Conservation (phyloP, 2,329 filamentous ascomycete genomes). For the Diaporthe nobilis region DNA sequence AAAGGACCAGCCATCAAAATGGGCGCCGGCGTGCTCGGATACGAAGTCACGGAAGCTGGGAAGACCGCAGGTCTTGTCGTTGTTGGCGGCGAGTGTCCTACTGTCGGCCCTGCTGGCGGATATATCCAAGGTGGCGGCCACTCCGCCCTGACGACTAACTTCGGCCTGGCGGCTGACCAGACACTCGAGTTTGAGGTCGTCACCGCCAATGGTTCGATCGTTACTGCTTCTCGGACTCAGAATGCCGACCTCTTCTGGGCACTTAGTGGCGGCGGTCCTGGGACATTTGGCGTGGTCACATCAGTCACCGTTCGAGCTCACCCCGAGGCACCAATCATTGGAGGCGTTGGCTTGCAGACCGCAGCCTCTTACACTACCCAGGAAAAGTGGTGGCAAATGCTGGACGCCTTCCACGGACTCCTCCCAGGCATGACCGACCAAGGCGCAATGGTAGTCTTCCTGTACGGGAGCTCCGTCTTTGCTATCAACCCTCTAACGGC, state of each 20-base stretch:
- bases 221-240: slow-evolving; percentile 56
- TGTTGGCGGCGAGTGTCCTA: slow-evolving; percentile 47
- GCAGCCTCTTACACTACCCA: slow-evolving; percentile 44
- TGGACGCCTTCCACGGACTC: slow-evolving; percentile 45
- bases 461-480: slow-evolving; percentile 43
- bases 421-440: slow-evolving; percentile 47
- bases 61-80: slow-evolving; percentile 57
- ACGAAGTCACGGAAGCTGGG: slow-evolving; percentile 65
- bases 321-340: slow-evolving; percentile 41
- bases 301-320: slow-evolving; percentile 46
- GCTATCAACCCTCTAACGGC: slow-evolving; percentile 47
- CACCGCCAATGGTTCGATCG: slow-evolving; percentile 57
- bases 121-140: slow-evolving; percentile 67
- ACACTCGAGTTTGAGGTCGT: slow-evolving; percentile 64
- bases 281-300: slow-evolving; percentile 53
- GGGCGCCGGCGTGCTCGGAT: slow-evolving; percentile 67
- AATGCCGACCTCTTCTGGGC: slow-evolving; percentile 66
- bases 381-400: slow-evolving; percentile 44
- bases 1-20: slow-evolving; percentile 66
- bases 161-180: slow-evolving; percentile 64
- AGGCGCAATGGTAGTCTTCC: slow-evolving; percentile 47
- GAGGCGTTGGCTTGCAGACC: slow-evolving; percentile 44
- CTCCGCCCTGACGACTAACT: slow-evolving; percentile 63
- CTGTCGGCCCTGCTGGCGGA: slow-evolving; percentile 64
- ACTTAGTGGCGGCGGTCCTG: slow-evolving; percentile 59